Evolutionary conservation across 1,284 basidiomycete species (phyloP).

Genomic region (Athelia sp.): DNA sequence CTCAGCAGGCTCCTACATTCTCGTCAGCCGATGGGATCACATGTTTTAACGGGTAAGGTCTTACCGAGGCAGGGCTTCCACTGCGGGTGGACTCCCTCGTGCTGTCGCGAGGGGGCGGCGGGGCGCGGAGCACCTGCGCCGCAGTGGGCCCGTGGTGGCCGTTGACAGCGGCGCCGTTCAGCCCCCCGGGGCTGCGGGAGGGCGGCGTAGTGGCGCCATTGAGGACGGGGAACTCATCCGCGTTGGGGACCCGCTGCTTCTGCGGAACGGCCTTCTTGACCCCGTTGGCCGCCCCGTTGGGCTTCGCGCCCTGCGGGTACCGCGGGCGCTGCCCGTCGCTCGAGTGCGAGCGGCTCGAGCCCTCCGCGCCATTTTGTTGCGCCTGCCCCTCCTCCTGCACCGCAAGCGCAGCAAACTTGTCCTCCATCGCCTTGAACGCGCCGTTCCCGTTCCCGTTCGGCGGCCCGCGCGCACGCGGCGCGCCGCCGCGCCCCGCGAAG

Average conservation of each 20-base stretch:
- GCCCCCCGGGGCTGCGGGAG: slow-evolving; percentile 35
- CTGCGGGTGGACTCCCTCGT: slow-evolving; percentile 30
- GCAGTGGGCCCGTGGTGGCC: slow-evolving; percentile 61
- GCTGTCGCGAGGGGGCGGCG: slow-evolving; percentile 49
- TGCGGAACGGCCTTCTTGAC: slow-evolving; percentile 36
- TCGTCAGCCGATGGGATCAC: slow-evolving; percentile 19
- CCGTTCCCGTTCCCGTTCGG: slow-evolving; percentile 35
- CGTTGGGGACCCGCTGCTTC: slow-evolving; percentile 74
- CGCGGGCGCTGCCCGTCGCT: slow-evolving; percentile 41
- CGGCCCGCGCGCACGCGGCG: slow-evolving; percentile 40
- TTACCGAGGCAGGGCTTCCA: slow-evolving; percentile 31
- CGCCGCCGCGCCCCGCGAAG: slow-evolving; percentile 35
- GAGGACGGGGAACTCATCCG: slow-evolving; percentile 87
- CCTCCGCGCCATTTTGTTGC: slow-evolving; percentile 35
- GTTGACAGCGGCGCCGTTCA: slow-evolving; percentile 38
- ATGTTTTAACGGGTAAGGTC: too few species aligned
- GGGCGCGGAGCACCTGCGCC: slow-evolving; percentile 71
- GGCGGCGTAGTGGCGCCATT: slow-evolving; percentile 60
- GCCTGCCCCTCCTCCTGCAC: slow-evolving; percentile 46
- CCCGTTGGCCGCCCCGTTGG: slow-evolving; percentile 34
- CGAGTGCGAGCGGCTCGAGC: slow-evolving; percentile 48
- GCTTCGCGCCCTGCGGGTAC: slow-evolving; percentile 35
- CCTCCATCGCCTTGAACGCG: slow-evolving; percentile 46
- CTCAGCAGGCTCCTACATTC: slow-evolving; percentile 16
- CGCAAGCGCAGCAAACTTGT: slow-evolving; percentile 51